Percentiles rank a stretch among this genome's conserved stretches.
Evolutionary conservation across 495 filamentous ascomycete genomes (phyloP).

Genomic region (Aspergillus nanangensis): DNA sequence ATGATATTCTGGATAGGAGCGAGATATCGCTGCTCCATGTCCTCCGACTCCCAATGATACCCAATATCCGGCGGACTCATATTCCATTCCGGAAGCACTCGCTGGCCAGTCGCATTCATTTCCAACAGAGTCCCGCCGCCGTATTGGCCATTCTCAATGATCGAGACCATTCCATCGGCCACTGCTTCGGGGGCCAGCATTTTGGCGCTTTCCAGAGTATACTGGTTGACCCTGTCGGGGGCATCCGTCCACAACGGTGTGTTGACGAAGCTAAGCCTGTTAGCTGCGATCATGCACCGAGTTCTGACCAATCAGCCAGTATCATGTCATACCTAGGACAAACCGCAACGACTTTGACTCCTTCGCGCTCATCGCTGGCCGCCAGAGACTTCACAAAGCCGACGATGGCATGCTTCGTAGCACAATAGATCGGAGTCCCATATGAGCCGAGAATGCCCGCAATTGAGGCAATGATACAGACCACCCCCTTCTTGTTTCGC

Average conservation of each 20-base stretch:
- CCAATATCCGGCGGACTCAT: background rate
- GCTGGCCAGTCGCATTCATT: background rate
- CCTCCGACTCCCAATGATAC: background rate
- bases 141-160: background rate
- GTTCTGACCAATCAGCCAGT: background rate
- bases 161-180: background rate
- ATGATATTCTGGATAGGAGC: background rate
- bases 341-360: background rate
- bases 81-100: background rate
- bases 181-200: background rate
- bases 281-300: background rate
- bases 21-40: background rate
- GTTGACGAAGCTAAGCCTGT: background rate
- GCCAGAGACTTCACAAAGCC: conserved; percentile 1
- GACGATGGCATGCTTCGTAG: background rate
- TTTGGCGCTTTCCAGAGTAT: background rate
- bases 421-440: background rate
- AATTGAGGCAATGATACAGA: background rate
- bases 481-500: conserved; percentile 6
- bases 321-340: conserved; percentile 1
- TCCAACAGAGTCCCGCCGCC: background rate
- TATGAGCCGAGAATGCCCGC: background rate
- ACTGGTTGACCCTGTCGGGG: background rate
- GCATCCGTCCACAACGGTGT: background rate
- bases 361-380: background rate